A percentile compares a stretch with the other conserved stretches of the same genome.
Evolutionary conservation across 2,329 filamentous ascomycete species (phyloP).

Genomic region (Hymenoscyphus repandus): DNA sequence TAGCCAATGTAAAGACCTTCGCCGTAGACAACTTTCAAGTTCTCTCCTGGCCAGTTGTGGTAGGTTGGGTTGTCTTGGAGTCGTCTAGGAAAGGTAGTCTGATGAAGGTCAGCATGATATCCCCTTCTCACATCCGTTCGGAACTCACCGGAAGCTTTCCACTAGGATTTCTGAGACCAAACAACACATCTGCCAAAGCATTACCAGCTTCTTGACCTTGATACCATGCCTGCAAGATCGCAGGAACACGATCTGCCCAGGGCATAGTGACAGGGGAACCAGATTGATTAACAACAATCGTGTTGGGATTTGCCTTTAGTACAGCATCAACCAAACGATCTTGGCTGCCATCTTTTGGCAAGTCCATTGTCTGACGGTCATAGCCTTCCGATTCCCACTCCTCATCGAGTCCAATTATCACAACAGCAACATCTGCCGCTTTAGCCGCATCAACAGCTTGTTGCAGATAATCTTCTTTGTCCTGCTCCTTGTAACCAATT

Average conservation of each 20-base stretch:
- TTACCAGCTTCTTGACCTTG: conserved; percentile 57
- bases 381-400: conserved; percentile 76
- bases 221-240: conserved; percentile 67
- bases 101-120: conserved; percentile 4
- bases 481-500: conserved; percentile 65
- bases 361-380: conserved; percentile 57
- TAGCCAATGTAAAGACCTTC: conserved; percentile 73
- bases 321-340: conserved; percentile 61
- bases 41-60: conserved; percentile 69
- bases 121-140: background rate
- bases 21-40: conserved; percentile 62
- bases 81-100: conserved; percentile 60
- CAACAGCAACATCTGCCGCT: conserved; percentile 59
- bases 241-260: conserved; percentile 59
- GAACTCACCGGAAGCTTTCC: conserved; percentile 61
- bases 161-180: conserved; percentile 58
- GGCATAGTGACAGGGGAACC: conserved; percentile 67
- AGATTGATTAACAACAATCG: conserved; percentile 64
- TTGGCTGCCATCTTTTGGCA: conserved; percentile 51
- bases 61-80: conserved; percentile 65
- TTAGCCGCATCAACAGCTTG: conserved; percentile 59
- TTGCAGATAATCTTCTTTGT: conserved; percentile 54
- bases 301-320: conserved; percentile 56
- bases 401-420: conserved; percentile 64
- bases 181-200: conserved; percentile 60